Base-by-base conservation (phyloP, 306 rosid genomes). In the Vicia villosa region DNA sequence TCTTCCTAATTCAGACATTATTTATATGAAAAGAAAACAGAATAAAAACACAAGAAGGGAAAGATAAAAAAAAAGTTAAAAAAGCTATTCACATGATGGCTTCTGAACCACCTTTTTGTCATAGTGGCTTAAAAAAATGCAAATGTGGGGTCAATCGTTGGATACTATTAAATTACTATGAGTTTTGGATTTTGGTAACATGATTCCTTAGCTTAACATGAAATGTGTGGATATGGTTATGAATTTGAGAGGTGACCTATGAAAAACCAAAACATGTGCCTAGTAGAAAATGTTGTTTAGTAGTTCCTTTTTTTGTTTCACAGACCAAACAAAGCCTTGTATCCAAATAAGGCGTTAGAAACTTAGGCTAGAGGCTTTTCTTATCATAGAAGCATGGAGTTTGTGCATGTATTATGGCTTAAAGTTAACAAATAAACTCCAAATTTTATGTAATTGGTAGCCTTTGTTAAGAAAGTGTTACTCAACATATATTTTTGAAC, bases 21-120 rank as follows among this genome's bases (percentile, higher is more conserved):
- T 74, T 69, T 73, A 81, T 73, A 69, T 42, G 42, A 66, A 58
- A 24, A 68, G 36, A n/a, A 65, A 70, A 77, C 43, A 77, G 85
- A 73, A 73, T 8, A 50, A 59, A 59, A 46, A 77, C 60, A 54
- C 16, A 68, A 36, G 2, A 45, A 17, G 12, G 16, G 52, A 11
- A 16, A 60, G 7, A 74, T 47, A 28, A 22, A 47, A 3, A 5
- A 5, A 26, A 56, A 66, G 37, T 5, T 8, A 16, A 46, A 9
- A 52, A 30, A 46, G 12, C 59, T 64, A 74, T 64, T 82, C 83
- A 82, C 86, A 70, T 78, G 86, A 68, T 36, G 40, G 63, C 40
- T 74, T 74, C 70, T 55, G 70, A 79, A 79, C 76, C 76, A 74
- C 79, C 68, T 3, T 74, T 79, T 79, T 79, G 83, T 79, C 83